phyloP scores from a whole-genome alignment of 148 eudicot species.

The Camellia granthamiana region DNA sequence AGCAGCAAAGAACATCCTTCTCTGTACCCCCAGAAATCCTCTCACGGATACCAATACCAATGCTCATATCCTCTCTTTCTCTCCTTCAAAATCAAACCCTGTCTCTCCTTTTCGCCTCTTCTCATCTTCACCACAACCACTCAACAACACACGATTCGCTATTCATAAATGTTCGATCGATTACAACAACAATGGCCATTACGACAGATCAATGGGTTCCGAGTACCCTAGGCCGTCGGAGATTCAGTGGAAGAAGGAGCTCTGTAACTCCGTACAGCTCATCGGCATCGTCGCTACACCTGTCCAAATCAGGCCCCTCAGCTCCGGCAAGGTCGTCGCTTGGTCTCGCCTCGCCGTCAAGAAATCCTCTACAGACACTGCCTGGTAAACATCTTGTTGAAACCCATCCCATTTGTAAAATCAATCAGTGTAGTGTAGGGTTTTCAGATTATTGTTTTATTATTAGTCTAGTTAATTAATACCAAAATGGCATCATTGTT shows the following conservation, averaged over 20 bases:
- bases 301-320: conserved; percentile 59
- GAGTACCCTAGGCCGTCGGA: conserved; percentile 56
- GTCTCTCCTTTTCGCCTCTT: conserved; percentile 7
- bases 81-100: neutral
- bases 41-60: neutral
- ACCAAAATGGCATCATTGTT: neutral
- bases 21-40: conserved; percentile 11
- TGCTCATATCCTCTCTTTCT: neutral
- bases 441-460: neutral
- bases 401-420: neutral
- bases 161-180: conserved; percentile 27
- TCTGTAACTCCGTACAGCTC: conserved; percentile 68
- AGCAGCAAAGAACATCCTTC: conserved; percentile 15
- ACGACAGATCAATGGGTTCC: conserved; percentile 12
- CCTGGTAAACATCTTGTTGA: conserved; percentile 39
- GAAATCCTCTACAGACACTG: conserved; percentile 52
- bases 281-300: conserved; percentile 59
- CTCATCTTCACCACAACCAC: conserved; percentile 22
- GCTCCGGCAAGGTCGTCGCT: conserved; percentile 67
- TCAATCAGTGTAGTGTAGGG: too few species aligned
- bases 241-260: conserved; percentile 79
- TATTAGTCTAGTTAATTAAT: neutral
- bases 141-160: conserved; percentile 20
- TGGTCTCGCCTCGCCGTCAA: conserved; percentile 66
- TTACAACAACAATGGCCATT: conserved; percentile 22